Conservation (phyloP, 129 eudicot species). For the Flaveria linearis region DNA sequence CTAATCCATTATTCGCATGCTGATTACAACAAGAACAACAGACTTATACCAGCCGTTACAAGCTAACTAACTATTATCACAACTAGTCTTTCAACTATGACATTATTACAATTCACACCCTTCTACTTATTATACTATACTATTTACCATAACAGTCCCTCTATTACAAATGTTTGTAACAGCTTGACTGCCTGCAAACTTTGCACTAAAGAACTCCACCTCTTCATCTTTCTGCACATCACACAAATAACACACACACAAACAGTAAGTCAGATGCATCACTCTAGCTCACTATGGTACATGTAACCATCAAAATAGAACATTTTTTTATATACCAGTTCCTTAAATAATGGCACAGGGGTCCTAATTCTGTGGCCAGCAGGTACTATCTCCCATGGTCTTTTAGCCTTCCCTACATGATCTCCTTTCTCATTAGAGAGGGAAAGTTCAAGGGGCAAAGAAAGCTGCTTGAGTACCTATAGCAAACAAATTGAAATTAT, state of each 20-base stretch:
- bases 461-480: slow-evolving; percentile 86
- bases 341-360: slow-evolving; percentile 71
- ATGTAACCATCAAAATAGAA: background rate
- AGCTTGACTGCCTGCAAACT: slow-evolving; percentile 96
- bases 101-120: no score
- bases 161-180: background rate
- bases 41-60: no score
- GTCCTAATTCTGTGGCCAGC: slow-evolving; percentile 77
- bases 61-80: no score
- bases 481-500: slow-evolving; percentile 8
- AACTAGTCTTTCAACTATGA: no score
- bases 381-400: slow-evolving; percentile 78
- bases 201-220: slow-evolving; percentile 52
- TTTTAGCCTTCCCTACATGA: slow-evolving; percentile 50
- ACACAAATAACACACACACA: background rate
- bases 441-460: slow-evolving; percentile 50
- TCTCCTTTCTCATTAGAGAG: slow-evolving; percentile 72
- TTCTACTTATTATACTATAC: no score
- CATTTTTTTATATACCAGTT: slow-evolving; percentile 50
- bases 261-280: no score
- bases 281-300: no score
- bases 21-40: no score
- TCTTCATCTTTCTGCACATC: slow-evolving; percentile 68
- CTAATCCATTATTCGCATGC: no score
- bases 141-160: no score